Evolutionary conservation across 2,329 filamentous ascomycete species (phyloP), one percentile per base, ranked within the genome.

Genomic region (Elsinoe australis): DNA sequence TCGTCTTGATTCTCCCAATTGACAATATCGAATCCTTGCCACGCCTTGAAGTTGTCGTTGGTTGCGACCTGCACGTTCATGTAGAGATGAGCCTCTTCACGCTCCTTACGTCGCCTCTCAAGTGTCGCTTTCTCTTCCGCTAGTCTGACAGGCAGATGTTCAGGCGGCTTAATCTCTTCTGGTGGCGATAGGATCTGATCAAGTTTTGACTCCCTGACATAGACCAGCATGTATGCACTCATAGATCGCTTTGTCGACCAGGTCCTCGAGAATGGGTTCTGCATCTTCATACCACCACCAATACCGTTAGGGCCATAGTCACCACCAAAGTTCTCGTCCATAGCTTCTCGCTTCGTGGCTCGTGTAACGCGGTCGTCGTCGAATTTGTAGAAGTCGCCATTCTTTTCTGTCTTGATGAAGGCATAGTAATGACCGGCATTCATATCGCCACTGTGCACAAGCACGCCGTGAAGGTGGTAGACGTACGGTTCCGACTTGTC

Each of bases 221-320:
- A 98, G 1, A 98, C 94, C 72, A 98, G 69, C 92, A 98, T 98
- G 72, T 98, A 98, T 4, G 92, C 94, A 64, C 89, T 98, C 75
- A 82, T 83, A 2, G 79, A 82, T 38, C 79, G 72, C 59, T 83
- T 83, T 3, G 77, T 75, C 2, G 79, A 82, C 64, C 78, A 73
- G 15, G 76, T 76, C 31, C 79, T 69, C 7, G 79, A 79, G 58
- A 82, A 83, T 1, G 78, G 80, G 56, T 82, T 82, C 49, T 79
- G 72, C 49, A 78, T 73, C 42, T 73, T 74, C 26, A 67, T 55
- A n/a, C 70, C 68, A 5, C 78, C 79, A 52, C 81, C 80, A 6
- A 68, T 64, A 38, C 74, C 68, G 47, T 75, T 71, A 3, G 58
- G 64, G 1, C 58, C 53, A 45, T 88, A 94, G 60, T 94, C 87